Evolutionary conservation across 2,329 filamentous ascomycete genomes (phyloP).

Genomic region (Cercospora canescens): DNA sequence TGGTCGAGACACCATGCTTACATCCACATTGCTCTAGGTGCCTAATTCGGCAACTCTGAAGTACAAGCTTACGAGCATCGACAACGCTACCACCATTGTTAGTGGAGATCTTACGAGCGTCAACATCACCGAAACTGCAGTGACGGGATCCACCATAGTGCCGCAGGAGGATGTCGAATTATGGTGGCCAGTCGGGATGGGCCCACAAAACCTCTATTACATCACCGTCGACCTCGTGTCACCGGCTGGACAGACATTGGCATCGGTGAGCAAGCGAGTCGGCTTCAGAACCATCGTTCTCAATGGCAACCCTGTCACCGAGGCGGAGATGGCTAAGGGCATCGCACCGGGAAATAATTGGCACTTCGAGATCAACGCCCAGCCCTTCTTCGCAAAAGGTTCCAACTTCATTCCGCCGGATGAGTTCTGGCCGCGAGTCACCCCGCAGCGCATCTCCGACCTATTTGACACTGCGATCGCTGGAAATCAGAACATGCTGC

Average conservation of each 20-base stretch:
- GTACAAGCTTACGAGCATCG: conserved; percentile 50
- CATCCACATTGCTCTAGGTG: conserved; percentile 23
- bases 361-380: conserved; percentile 67
- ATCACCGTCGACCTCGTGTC: conserved; percentile 52
- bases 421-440: conserved; percentile 63
- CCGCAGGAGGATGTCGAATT: conserved; percentile 50
- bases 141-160: conserved; percentile 52
- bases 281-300: conserved; percentile 65
- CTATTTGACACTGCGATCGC: conserved; percentile 57
- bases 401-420: conserved; percentile 65
- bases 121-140: conserved; percentile 42
- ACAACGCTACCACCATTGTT: conserved; percentile 44
- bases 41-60: conserved; percentile 46
- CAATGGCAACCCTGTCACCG: conserved; percentile 56
- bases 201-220: conserved; percentile 59
- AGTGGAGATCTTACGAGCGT: conserved; percentile 44
- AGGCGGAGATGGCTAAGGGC: conserved; percentile 54
- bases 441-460: conserved; percentile 50
- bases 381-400: conserved; percentile 64
- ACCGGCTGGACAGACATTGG: conserved; percentile 38
- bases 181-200: conserved; percentile 63
- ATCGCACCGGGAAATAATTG: conserved; percentile 60
- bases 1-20: background rate
- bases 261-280: conserved; percentile 54
- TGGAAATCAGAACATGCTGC: conserved; percentile 65